Evolutionary conservation across 2,329 filamentous ascomycete species (phyloP), one percentile per base, ranked within the genome.

Genomic region (Hypoxylon sp.): DNA sequence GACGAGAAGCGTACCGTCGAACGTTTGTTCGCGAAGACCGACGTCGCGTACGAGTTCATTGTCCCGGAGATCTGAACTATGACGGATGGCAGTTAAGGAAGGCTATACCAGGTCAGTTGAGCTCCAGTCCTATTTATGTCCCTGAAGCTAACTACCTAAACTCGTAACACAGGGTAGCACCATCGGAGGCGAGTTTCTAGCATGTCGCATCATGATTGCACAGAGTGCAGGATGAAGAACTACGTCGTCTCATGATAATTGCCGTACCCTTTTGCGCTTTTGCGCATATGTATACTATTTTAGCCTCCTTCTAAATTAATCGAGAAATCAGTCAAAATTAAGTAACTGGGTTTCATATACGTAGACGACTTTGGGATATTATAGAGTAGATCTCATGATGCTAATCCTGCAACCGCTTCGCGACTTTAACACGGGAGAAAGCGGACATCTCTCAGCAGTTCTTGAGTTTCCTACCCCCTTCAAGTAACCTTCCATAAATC

Each of bases 121-220:
- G 20, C 4, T 58, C 56, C 30, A 22, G 7, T 14, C 30, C 40
- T 50, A 20, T 59, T 55, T 20, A 25, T 54, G 13, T 37, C 10
- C 27, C 22, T n/a, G 14, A 49, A 8, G 48, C 67, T 67, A 27
- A 73, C 25, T 27, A 27, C 3, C 25, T 27, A 5, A 27, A 27
- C 57, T 27, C 61, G 4, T 62, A 50, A 62, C 66, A 70, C 76
- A 97, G 94, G 80, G 90, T 98, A 63, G 98, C 96, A 2, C 93
- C 95, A 13, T 81, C 98, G 73, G 93, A 92, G 80, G 95, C 95
- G 46, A 98, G 97, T 80, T 99, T 98, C 80, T 94, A 92, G 88
- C 93, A 95, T 79, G 86, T 88, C 10, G 81, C 85, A 42, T 84
- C 88, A 67, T 85, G 89, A 68, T 84, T 90, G 74, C 84, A 90